Percentiles rank a stretch among this genome's conserved stretches.
Evolutionary conservation across 768 basidiomycete genomes (phyloP).

Genomic region (Omphalotus guepiniiformis): DNA sequence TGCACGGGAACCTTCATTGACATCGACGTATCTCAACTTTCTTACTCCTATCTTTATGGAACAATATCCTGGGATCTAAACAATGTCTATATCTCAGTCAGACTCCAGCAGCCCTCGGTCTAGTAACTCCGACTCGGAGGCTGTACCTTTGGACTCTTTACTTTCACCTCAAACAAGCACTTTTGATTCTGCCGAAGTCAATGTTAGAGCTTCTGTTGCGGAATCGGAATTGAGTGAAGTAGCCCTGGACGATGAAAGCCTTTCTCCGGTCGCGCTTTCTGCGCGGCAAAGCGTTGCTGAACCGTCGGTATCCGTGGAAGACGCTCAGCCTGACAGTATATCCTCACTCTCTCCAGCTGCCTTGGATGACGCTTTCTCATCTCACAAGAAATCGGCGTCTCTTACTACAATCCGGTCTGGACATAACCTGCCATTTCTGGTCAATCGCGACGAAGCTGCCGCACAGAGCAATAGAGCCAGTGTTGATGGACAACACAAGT

Average conservation of each 20-base stretch:
- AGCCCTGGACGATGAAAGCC: slow-evolving; percentile 46
- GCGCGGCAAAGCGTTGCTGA: slow-evolving; percentile 2
- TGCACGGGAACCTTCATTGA: too few relatives aligned
- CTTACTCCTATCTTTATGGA: too few relatives aligned
- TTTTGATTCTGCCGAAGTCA: slow-evolving; percentile 19
- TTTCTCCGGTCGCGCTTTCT: slow-evolving; percentile 35
- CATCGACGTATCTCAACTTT: too few relatives aligned
- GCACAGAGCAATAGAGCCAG: slow-evolving; percentile 39
- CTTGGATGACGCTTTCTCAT: not conserved
- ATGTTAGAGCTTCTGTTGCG: slow-evolving; percentile 39
- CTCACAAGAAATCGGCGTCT: slow-evolving; percentile 63
- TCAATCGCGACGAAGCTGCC: slow-evolving; percentile 43
- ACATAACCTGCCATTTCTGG: slow-evolving; percentile 49
- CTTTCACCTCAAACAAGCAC: slow-evolving; percentile 43
- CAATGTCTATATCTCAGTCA: slow-evolving; percentile 16
- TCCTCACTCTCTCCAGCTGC: not conserved
- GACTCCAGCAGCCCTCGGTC: slow-evolving; percentile 7
- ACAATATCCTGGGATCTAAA: too few relatives aligned
- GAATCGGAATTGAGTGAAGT: slow-evolving; percentile 66
- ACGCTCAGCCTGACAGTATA: not conserved
- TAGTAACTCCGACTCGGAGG: too few relatives aligned
- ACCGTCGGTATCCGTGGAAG: slow-evolving; percentile 37
- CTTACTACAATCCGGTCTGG: slow-evolving; percentile 52
- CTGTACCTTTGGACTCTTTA: slow-evolving; percentile 39
- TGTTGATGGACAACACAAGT: slow-evolving; percentile 60